A percentile compares a stretch with the other conserved stretches of the same genome.
Evolutionary conservation across 2,329 filamentous ascomycete genomes (phyloP).

Genomic region (Botrytis medusae): DNA sequence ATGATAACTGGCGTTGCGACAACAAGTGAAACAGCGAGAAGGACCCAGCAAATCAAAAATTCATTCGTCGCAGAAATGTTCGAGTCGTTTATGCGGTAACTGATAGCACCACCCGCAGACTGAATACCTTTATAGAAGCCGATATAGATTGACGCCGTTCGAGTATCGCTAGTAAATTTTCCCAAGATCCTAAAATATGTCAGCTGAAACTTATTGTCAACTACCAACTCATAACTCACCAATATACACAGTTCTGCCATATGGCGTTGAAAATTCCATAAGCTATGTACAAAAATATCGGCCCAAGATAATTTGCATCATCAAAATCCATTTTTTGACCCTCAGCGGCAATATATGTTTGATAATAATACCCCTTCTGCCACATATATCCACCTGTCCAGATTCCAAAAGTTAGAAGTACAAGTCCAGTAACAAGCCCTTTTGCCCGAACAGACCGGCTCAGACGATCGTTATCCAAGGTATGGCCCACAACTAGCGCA

Average conservation of each 20-base stretch:
- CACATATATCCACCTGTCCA: conserved; percentile 82
- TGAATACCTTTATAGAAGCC: conserved; percentile 88
- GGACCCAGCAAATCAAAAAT: conserved; percentile 72
- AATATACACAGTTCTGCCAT: conserved; percentile 88
- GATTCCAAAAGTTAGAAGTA: conserved; percentile 69
- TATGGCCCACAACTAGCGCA: conserved; percentile 67
- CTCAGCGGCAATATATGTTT: conserved; percentile 37
- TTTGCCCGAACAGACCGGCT: conserved; percentile 67
- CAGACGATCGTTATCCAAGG: conserved; percentile 60
- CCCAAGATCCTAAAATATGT: conserved; percentile 70
- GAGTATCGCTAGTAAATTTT: conserved; percentile 81
- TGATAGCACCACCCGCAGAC: conserved; percentile 76
- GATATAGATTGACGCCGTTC: conserved; percentile 84
- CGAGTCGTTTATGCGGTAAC: conserved; percentile 64
- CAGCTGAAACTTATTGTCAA: conserved; percentile 5
- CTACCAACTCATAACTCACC: conserved; percentile 49
- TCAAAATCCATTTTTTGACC: conserved; percentile 58
- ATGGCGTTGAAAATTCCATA: conserved; percentile 84
- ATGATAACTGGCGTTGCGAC: conserved; percentile 76
- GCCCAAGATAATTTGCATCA: conserved; percentile 64
- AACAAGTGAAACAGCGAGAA: conserved; percentile 68
- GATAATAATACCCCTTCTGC: conserved; percentile 58
- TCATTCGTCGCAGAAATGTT: conserved; percentile 65
- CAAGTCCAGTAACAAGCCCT: conserved; percentile 40
- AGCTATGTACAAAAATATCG: conserved; percentile 87